phyloP scores from a whole-genome alignment of 2,329 filamentous ascomycete species.

The Bimuria novae-zelandiae region DNA sequence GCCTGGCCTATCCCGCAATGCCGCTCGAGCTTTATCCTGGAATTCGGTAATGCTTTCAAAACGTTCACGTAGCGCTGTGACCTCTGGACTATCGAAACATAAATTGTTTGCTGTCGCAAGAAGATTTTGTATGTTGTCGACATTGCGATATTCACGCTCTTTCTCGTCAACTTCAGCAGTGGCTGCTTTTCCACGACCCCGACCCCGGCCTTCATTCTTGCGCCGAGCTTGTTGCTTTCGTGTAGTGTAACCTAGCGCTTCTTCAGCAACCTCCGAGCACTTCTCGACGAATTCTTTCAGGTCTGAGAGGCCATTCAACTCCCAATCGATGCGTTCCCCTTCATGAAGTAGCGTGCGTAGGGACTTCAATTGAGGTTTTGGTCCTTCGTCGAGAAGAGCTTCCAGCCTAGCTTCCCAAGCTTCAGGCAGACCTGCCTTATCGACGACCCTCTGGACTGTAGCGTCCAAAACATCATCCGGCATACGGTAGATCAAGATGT shows the following conservation, averaged over 20 bases:
- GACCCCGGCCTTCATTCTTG: conserved; percentile 86
- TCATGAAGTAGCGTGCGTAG: conserved; percentile 84
- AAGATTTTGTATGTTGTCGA: conserved; percentile 85
- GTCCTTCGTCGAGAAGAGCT: conserved; percentile 79
- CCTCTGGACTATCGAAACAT: conserved; percentile 92
- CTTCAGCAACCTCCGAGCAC: conserved; percentile 97
- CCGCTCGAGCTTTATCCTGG: conserved; percentile 73
- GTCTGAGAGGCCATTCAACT: conserved; percentile 78
- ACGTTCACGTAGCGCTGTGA: conserved; percentile 81
- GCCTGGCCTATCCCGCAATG: conserved; percentile 63
- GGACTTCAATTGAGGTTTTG: conserved; percentile 82
- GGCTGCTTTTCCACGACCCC: conserved; percentile 61
- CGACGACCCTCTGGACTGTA: conserved; percentile 75
- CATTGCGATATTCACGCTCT: conserved; percentile 81
- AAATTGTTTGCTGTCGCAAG: conserved; percentile 82
- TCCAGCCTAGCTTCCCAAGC: conserved; percentile 90
- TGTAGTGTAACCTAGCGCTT: conserved; percentile 93
- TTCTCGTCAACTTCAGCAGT: conserved; percentile 79
- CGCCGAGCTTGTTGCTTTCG: conserved; percentile 97
- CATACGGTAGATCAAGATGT: conserved; percentile 78
- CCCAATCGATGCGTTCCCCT: conserved; percentile 94
- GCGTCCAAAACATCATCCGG: conserved; percentile 70
- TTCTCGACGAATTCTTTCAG: conserved; percentile 90
- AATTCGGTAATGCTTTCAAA: conserved; percentile 84
- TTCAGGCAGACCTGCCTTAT: conserved; percentile 85